These are phyloP conservation scores for Saccharomyces mikatae DNA, from an alignment of 805 yeast genomes.

Conservation along the genomic window DNA sequence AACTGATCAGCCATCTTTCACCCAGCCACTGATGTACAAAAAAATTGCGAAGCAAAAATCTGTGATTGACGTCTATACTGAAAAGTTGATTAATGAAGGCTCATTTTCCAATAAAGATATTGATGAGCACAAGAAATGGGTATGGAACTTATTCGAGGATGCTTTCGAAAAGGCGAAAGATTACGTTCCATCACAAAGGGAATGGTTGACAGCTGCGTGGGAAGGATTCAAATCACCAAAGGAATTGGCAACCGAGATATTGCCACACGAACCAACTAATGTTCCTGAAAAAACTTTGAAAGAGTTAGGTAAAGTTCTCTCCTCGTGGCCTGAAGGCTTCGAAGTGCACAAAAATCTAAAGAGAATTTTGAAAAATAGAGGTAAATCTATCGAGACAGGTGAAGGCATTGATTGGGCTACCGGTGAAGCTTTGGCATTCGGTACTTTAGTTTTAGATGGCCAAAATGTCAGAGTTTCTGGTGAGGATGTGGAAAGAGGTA, in stretches of 20 bases:
- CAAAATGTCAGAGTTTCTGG: slow-evolving; percentile 96
- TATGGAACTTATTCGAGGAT: slow-evolving; percentile 89
- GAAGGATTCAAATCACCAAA: slow-evolving; percentile 96
- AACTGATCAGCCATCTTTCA: slow-evolving; percentile 98
- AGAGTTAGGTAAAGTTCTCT: slow-evolving; percentile 68
- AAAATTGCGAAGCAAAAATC: slow-evolving; percentile 82
- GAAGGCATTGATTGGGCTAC: slow-evolving; percentile 98
- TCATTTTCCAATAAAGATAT: slow-evolving; percentile 84
- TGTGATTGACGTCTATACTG: slow-evolving; percentile 78
- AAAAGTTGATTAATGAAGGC: slow-evolving; percentile 74
- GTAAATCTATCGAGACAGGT: slow-evolving; percentile 80
- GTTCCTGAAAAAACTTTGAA: slow-evolving; percentile 64
- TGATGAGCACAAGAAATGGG: slow-evolving; percentile 95
- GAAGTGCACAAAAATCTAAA: slow-evolving; percentile 91
- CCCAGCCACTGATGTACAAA: slow-evolving; percentile 96
- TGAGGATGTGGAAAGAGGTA: slow-evolving; percentile 99
- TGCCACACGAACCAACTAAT: slow-evolving; percentile 95
- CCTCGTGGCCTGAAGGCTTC: slow-evolving; percentile 80
- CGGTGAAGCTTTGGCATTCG: slow-evolving; percentile 98
- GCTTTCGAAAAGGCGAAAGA: slow-evolving; percentile 83
- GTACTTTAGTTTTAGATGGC: slow-evolving; percentile 86
- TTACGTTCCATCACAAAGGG: slow-evolving; percentile 83
- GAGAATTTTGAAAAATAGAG: slow-evolving; percentile 83
- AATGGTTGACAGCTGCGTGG: slow-evolving; percentile 99
- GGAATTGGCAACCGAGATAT: slow-evolving; percentile 89